Evolutionary conservation across 1,284 basidiomycete genomes (phyloP).

Genomic region (Phlebopus sp.): DNA sequence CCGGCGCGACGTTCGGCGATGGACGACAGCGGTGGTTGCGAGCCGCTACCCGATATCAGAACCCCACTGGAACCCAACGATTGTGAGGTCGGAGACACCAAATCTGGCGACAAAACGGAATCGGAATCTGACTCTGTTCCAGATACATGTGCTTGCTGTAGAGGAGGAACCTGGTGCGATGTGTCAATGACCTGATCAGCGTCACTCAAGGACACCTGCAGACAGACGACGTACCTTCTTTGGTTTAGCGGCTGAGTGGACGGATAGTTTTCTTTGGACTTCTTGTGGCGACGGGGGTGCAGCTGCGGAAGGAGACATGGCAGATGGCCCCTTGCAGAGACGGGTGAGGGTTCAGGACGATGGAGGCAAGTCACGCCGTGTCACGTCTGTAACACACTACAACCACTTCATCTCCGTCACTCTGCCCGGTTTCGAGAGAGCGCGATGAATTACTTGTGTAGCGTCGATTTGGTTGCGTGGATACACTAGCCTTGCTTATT

Average conservation of each 20-base stretch:
- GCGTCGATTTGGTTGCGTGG: too few relatives aligned
- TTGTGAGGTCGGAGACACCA: conserved; percentile 37
- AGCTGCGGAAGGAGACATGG: conserved; percentile 49
- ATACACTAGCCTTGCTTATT: too few relatives aligned
- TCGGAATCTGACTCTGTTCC: conserved; percentile 88
- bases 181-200: conserved; percentile 17
- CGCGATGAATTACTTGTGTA: too few relatives aligned
- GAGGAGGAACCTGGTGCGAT: conserved; percentile 29
- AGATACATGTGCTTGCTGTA: conserved; percentile 49
- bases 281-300: conserved; percentile 83
- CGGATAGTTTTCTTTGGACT: conserved; percentile 82
- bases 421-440: background rate
- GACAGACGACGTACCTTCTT: conserved; percentile 37
- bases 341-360: conserved; percentile 2
- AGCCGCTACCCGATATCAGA: conserved; percentile 36
- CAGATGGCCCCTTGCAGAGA: conserved; percentile 6
- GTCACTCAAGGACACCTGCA: too few relatives aligned
- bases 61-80: conserved; percentile 27
- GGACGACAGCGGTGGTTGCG: conserved; percentile 61
- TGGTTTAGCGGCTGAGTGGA: conserved; percentile 57
- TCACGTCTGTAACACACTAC: conserved; percentile 14
- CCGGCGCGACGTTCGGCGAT: conserved; percentile 71
- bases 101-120: conserved; percentile 60
- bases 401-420: conserved; percentile 14
- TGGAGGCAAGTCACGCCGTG: conserved; percentile 23